phyloP scores from a whole-genome alignment of 2,329 filamentous ascomycete genomes.

The Phyllosticta paracitricarpa region DNA sequence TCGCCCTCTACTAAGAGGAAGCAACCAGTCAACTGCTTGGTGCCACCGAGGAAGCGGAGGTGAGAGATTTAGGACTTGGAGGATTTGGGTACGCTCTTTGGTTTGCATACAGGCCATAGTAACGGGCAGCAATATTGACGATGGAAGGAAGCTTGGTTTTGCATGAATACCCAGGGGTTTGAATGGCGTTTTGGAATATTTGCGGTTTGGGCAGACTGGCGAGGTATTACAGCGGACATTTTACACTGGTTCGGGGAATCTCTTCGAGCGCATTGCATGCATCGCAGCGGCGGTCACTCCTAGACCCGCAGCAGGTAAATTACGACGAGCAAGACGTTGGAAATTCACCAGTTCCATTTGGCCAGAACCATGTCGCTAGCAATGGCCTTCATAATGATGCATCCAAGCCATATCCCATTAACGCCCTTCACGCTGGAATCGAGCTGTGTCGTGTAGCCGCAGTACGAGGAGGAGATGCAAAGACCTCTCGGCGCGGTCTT shows the following conservation, averaged over 20 bases:
- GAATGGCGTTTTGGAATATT: not conserved
- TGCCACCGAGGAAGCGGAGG: constrained; percentile 1
- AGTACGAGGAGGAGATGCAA: not conserved
- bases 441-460: not conserved
- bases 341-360: not conserved
- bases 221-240: not conserved
- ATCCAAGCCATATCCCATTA: not conserved
- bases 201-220: not conserved
- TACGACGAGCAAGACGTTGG: not conserved
- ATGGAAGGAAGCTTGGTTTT: not conserved
- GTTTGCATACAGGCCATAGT: not conserved
- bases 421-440: not conserved
- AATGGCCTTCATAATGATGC: not conserved
- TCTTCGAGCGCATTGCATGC: not conserved
- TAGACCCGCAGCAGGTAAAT: not conserved
- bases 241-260: not conserved
- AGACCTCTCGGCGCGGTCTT: not conserved
- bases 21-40: not conserved
- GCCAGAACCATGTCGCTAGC: not conserved
- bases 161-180: constrained; percentile 1
- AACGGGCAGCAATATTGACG: not conserved
- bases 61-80: not conserved
- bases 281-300: not conserved
- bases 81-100: not conserved
- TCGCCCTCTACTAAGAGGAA: not conserved